These are phyloP conservation scores for Durio zibethinus DNA, from an alignment of 345 rosid species.

Conservation along the genomic window DNA sequence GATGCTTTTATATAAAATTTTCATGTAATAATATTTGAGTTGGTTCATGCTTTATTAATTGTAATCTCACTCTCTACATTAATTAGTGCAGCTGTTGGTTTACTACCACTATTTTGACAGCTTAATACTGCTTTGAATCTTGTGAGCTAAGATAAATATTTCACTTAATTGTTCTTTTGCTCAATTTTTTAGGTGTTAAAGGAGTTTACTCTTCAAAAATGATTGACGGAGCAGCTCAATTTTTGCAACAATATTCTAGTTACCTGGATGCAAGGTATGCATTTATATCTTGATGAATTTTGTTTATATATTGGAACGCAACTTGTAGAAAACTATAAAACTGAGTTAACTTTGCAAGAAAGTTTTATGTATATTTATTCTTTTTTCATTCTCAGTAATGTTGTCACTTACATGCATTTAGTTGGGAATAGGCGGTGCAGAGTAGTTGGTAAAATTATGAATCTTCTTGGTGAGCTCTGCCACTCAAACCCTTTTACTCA, in stretches of 20 bases:
- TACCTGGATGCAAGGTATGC: conserved; percentile 51
- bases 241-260: conserved; percentile 59
- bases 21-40: background rate
- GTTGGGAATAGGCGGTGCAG: background rate
- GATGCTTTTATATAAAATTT: background rate
- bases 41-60: background rate
- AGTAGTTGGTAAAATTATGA: background rate
- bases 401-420: background rate
- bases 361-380: background rate
- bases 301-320: background rate
- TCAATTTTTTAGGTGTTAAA: conserved; percentile 51
- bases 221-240: conserved; percentile 54
- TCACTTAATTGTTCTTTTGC: conserved; percentile 11
- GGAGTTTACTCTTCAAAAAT: conserved; percentile 74
- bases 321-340: background rate
- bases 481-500: background rate
- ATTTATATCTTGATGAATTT: conserved; percentile 5
- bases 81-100: background rate
- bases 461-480: background rate
- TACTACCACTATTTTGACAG: conserved; percentile 1
- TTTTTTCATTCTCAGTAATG: background rate
- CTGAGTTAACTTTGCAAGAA: background rate
- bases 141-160: background rate
- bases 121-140: background rate
- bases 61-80: background rate